Conservation (phyloP, 2,329 filamentous ascomycete species). For the Nemania sp. region DNA sequence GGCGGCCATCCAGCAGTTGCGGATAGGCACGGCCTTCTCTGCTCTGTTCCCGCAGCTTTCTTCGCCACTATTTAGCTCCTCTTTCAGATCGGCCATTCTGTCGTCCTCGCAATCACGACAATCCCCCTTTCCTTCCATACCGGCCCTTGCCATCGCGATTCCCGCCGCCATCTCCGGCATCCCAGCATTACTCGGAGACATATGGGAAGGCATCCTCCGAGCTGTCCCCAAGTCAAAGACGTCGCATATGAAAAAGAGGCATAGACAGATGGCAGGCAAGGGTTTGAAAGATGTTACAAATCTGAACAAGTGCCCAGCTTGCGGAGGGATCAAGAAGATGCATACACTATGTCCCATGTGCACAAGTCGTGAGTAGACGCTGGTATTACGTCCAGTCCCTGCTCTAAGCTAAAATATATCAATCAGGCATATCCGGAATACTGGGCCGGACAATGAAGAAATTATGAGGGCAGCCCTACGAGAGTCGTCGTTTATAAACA, state of each 20-base stretch:
- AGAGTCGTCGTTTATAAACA: constrained; percentile 6
- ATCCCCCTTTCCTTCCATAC: constrained; percentile 51
- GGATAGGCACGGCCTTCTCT: constrained; percentile 46
- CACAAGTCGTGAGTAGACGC: constrained; percentile 69
- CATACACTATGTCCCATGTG: constrained; percentile 90
- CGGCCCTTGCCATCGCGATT: constrained; percentile 60
- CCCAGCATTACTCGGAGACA: constrained; percentile 72
- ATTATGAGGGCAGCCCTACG: constrained; percentile 11
- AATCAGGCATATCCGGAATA: constrained; percentile 33
- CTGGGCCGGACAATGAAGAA: constrained; percentile 33
- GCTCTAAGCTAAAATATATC: neutral
- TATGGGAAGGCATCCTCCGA: constrained; percentile 91
- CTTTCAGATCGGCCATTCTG: constrained; percentile 50
- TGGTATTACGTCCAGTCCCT: neutral
- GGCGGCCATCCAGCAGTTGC: constrained; percentile 49
- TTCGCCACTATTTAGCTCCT: constrained; percentile 46
- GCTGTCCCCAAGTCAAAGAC: constrained; percentile 99
- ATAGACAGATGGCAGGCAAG: constrained; percentile 94
- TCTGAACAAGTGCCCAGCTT: constrained; percentile 87
- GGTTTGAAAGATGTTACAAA: constrained; percentile 87
- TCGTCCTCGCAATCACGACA: constrained; percentile 47
- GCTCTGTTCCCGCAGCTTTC: constrained; percentile 62
- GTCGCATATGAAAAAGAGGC: constrained; percentile 92
- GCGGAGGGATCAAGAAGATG: constrained; percentile 83
- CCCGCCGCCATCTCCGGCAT: constrained; percentile 66